These are phyloP conservation scores for Hypoxylon crocopeplum DNA, from an alignment of 495 filamentous ascomycete species.

Conservation along the genomic window DNA sequence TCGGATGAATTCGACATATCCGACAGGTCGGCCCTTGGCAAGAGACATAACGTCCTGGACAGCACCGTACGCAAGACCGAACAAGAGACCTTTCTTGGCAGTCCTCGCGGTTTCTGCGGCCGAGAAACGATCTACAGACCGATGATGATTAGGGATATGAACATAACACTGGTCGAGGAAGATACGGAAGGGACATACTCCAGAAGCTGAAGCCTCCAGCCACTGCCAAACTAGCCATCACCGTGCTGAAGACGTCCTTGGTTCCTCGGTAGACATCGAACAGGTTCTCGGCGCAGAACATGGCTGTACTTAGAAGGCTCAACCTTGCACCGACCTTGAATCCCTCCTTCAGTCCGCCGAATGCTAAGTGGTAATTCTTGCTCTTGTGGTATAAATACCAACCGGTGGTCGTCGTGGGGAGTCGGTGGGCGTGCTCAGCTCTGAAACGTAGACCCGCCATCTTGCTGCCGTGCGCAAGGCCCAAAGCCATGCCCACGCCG, in stretches of 20 bases:
- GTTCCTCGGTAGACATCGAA: conserved; percentile 77
- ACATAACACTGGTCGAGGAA: neutral
- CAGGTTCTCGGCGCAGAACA: conserved; percentile 81
- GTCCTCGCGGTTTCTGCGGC: conserved; percentile 82
- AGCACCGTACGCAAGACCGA: conserved; percentile 82
- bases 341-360: conserved; percentile 78
- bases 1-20: conserved; percentile 73
- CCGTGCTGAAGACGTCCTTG: conserved; percentile 75
- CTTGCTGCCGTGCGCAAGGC: conserved; percentile 73
- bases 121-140: conserved; percentile 73
- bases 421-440: conserved; percentile 92
- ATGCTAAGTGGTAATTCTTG: conserved; percentile 86
- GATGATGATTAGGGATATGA: conserved; percentile 7
- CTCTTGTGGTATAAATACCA: conserved; percentile 99
- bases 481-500: conserved; percentile 70
- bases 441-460: conserved; percentile 81
- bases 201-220: conserved; percentile 87
- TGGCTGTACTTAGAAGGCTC: conserved; percentile 66
- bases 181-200: conserved; percentile 61
- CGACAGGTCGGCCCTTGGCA: conserved; percentile 69
- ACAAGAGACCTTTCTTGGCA: conserved; percentile 76
- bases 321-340: conserved; percentile 76
- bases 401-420: conserved; percentile 77
- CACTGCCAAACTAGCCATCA: conserved; percentile 79
- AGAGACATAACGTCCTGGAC: conserved; percentile 73